Evolutionary conservation across 352 stramenopile species (phyloP), one percentile per base, ranked within the genome.

Genomic region (Pythium pyrilobum): DNA sequence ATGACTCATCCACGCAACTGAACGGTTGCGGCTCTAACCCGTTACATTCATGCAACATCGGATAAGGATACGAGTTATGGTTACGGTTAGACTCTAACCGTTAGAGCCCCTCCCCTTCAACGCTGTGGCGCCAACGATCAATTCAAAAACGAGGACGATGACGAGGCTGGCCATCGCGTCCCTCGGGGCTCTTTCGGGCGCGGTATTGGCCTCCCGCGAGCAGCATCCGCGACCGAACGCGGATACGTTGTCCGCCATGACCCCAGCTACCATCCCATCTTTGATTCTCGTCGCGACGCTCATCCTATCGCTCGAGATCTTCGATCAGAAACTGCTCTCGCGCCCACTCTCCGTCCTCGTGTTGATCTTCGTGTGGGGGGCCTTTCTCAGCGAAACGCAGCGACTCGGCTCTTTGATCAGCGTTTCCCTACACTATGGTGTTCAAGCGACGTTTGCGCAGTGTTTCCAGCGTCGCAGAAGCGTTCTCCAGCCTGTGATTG

Each of bases 251-350:
- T n/a, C n/a, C n/a, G n/a, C n/a, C n/a, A n/a, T n/a, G 28, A 52
- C 44, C 6, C 28, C 21, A 5, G 20, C n/a, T n/a, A n/a, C n/a
- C n/a, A 50, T 83, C 29, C 67, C 77, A 6, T 59, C 29, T 52
- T 70, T 89, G 37, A 67, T 87, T 52, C 42, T 89, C 58, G 53
- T 77, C 21, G 56, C 58, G 33, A 55, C 75, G 32, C 21, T 55
- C 27, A 62, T 85, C 23, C 57, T 87, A 23, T 81, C 75, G 48
- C 75, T 89, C 23, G 78, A 89, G 67, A 81, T 89, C 53, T 66
- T 85, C 45, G 74, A 72, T 31, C 66, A 52, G 0, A 62, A 79
- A 42, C 52, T 81, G 34, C 41, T 79, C 1, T 74, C 75, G 27
- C 73, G 78, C 25, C 40, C 67, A 15, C 48, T 81, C 1, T 61